Evolutionary conservation across 2,329 filamentous ascomycete genomes (phyloP).

Genomic region (Boeremia lycopersici): DNA sequence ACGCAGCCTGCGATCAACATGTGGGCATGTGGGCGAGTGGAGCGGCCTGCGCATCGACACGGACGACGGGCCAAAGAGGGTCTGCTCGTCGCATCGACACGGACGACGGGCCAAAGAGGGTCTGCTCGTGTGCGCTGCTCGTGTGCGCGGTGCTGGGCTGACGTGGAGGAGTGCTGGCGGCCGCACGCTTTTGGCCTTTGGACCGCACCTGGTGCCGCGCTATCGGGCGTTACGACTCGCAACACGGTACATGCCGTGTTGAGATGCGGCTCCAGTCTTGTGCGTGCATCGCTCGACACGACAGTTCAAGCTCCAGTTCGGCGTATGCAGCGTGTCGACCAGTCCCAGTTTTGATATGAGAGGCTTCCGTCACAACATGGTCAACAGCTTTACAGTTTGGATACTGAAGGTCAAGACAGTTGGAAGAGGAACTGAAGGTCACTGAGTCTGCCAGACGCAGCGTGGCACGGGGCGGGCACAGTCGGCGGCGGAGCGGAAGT

Average conservation of each 20-base stretch:
- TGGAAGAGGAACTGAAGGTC: too few species aligned
- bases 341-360: slow-evolving; percentile 3
- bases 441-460: neutral
- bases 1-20: slow-evolving; percentile 19
- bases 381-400: neutral
- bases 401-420: too few species aligned
- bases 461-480: slow-evolving; percentile 8
- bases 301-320: neutral
- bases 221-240: slow-evolving; percentile 7
- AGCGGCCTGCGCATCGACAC: slow-evolving; percentile 19
- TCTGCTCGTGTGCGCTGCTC: slow-evolving; percentile 22
- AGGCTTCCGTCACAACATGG: neutral
- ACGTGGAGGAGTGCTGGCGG: neutral
- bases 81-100: slow-evolving; percentile 29
- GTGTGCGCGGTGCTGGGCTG: too few species aligned
- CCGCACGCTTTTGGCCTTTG: slow-evolving; percentile 10
- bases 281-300: slow-evolving; percentile 9
- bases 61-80: slow-evolving; percentile 22
- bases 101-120: slow-evolving; percentile 22
- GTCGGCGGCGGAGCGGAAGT: slow-evolving; percentile 10
- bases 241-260: slow-evolving; percentile 14
- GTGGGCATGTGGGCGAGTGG: slow-evolving; percentile 25
- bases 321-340: slow-evolving; percentile 11
- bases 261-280: slow-evolving; percentile 14
- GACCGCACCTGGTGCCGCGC: slow-evolving; percentile 13